Percentiles rank a stretch among this genome's conserved stretches.
These are phyloP conservation scores for Plasmodium adleri DNA, from an alignment of 169 alveolate species.

Conservation along the genomic window DNA sequence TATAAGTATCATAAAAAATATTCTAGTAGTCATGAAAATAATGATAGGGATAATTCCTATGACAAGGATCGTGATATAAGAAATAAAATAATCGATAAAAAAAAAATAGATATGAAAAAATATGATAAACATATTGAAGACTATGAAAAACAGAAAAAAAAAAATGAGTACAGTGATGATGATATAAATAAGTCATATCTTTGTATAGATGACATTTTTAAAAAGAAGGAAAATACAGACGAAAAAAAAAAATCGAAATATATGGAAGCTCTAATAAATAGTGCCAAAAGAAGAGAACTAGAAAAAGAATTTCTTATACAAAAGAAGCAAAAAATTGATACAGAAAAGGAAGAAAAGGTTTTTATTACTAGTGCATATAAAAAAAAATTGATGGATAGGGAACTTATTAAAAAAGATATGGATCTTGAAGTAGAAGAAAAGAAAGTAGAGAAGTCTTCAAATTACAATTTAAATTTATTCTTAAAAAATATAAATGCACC, in stretches of 20 bases:
- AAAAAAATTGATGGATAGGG: slow-evolving; percentile 84
- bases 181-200: slow-evolving; percentile 1
- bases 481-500: slow-evolving; percentile 79
- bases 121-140: slow-evolving; percentile 3
- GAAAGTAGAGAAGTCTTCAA: slow-evolving; percentile 72
- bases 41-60: too few relatives aligned
- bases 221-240: slow-evolving; percentile 2
- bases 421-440: slow-evolving; percentile 77
- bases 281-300: slow-evolving; percentile 82
- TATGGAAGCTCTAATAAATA: slow-evolving; percentile 80
- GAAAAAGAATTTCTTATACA: slow-evolving; percentile 84
- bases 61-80: too few relatives aligned
- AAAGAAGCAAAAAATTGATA: slow-evolving; percentile 80
- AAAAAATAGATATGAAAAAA: slow-evolving; percentile 1
- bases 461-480: slow-evolving; percentile 79
- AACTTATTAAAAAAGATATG: slow-evolving; percentile 67
- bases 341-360: slow-evolving; percentile 79
- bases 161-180: slow-evolving; percentile 17
- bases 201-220: slow-evolving; percentile 41
- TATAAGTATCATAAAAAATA: too few relatives aligned
- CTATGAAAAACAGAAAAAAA: slow-evolving; percentile 14
- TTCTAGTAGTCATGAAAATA: too few relatives aligned
- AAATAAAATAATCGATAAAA: background rate
- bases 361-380: slow-evolving; percentile 86
- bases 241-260: slow-evolving; percentile 81